Conservation (phyloP, 2,329 filamentous ascomycete species). For the Penicillium sp. region DNA sequence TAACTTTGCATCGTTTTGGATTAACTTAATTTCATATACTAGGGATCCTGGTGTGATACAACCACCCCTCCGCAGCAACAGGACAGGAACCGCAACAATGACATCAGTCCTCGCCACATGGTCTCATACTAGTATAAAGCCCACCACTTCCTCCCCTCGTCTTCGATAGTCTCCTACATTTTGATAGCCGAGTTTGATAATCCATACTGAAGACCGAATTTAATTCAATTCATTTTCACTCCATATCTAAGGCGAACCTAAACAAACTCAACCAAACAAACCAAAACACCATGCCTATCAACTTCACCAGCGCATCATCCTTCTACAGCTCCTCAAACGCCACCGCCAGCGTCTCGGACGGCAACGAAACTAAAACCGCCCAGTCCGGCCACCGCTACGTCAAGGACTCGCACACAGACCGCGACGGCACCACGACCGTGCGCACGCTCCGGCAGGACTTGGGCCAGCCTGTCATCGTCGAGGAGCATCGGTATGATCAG, state of each 20-base stretch:
- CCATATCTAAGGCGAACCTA: neutral
- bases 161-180: neutral
- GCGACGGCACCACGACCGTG: slow-evolving; percentile 38
- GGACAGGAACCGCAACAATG: slow-evolving; percentile 1
- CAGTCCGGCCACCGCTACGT: slow-evolving; percentile 36
- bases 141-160: neutral
- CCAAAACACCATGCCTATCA: neutral
- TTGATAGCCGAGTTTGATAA: neutral
- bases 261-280: neutral
- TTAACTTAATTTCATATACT: neutral
- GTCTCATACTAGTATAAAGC: slow-evolving; percentile 1
- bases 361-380: slow-evolving; percentile 28
- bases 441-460: slow-evolving; percentile 42
- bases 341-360: slow-evolving; percentile 32
- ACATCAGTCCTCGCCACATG: slow-evolving; percentile 10
- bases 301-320: neutral
- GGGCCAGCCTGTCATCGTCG: slow-evolving; percentile 37
- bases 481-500: slow-evolving; percentile 40
- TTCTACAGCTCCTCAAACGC: slow-evolving; percentile 34
- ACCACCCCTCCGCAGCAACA: neutral
- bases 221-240: neutral
- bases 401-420: slow-evolving; percentile 38
- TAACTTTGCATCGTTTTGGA: neutral
- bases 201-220: neutral
- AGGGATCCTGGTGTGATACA: neutral